Conservation (phyloP, 2,329 filamentous ascomycete species). For the Apiospora koreana region DNA sequence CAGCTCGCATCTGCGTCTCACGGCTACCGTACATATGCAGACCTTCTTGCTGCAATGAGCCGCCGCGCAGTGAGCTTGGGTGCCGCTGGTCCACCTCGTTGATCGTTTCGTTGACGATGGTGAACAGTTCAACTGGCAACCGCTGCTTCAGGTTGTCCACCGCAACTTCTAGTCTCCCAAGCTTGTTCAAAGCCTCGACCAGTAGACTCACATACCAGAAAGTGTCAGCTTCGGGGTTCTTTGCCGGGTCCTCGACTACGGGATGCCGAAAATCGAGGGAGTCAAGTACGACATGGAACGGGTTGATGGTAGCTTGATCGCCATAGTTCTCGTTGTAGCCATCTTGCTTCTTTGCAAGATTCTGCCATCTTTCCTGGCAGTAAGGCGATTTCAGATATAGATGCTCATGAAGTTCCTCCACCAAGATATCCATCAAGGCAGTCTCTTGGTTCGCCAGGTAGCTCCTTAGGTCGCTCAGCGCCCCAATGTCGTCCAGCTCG, state of each 20-base stretch:
- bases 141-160: slow-evolving; percentile 91
- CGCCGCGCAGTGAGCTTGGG: slow-evolving; percentile 73
- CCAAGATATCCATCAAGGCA: slow-evolving; percentile 85
- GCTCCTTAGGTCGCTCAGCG: slow-evolving; percentile 78
- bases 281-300: slow-evolving; percentile 63
- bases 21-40: slow-evolving; percentile 66
- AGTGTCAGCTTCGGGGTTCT: slow-evolving; percentile 93
- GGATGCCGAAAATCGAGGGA: slow-evolving; percentile 59
- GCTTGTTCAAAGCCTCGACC: slow-evolving; percentile 86
- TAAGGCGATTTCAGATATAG: slow-evolving; percentile 97
- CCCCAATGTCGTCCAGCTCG: slow-evolving; percentile 89
- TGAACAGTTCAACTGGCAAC: slow-evolving; percentile 89
- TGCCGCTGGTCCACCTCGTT: slow-evolving; percentile 91
- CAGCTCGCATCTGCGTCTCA: slow-evolving; percentile 75
- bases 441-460: slow-evolving; percentile 95
- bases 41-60: slow-evolving; percentile 53
- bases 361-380: slow-evolving; percentile 94
- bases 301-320: slow-evolving; percentile 46
- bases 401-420: slow-evolving; percentile 97
- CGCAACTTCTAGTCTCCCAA: slow-evolving; percentile 81
- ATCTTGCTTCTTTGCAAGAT: slow-evolving; percentile 68
- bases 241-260: slow-evolving; percentile 82
- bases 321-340: slow-evolving; percentile 49
- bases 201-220: slow-evolving; percentile 90
- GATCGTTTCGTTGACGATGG: slow-evolving; percentile 92